A percentile compares a stretch with the other conserved stretches of the same genome.
phyloP scores from a whole-genome alignment of 139 green algal genomes.

The Coelastrella sp. region DNA sequence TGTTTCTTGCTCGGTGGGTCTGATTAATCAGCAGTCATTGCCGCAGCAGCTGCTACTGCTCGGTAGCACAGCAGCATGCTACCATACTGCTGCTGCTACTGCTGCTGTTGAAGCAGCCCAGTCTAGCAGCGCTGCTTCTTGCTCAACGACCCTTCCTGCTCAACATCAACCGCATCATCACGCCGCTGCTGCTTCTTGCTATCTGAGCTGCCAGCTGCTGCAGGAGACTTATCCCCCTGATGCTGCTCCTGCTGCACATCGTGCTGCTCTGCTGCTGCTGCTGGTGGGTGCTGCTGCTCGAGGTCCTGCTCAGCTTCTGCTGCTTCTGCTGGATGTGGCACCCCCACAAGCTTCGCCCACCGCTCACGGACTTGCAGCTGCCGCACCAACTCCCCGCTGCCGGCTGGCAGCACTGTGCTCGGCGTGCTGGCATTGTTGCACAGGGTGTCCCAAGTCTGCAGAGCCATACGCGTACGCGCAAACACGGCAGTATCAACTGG shows the following conservation, averaged over 20 bases:
- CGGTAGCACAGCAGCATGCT: no score
- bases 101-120: background rate
- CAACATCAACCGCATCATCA: background rate
- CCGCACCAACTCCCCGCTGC: slow-evolving; percentile 22
- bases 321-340: slow-evolving; percentile 15
- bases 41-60: background rate
- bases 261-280: no score
- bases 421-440: slow-evolving; percentile 44
- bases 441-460: slow-evolving; percentile 66
- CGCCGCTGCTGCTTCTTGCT: slow-evolving; percentile 24
- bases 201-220: background rate
- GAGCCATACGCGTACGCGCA: slow-evolving; percentile 49
- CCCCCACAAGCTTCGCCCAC: slow-evolving; percentile 36
- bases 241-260: background rate
- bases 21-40: background rate
- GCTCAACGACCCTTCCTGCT: slow-evolving; percentile 4
- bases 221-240: background rate
- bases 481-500: background rate
- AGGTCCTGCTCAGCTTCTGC: background rate
- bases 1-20: no score
- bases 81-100: no score
- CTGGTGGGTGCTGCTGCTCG: no score
- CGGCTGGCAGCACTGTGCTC: slow-evolving; percentile 28
- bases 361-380: slow-evolving; percentile 34
- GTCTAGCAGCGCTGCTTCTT: background rate